Evolutionary conservation across 208 protist species (phyloP).

Genomic region (Crithidia thermophila): DNA sequence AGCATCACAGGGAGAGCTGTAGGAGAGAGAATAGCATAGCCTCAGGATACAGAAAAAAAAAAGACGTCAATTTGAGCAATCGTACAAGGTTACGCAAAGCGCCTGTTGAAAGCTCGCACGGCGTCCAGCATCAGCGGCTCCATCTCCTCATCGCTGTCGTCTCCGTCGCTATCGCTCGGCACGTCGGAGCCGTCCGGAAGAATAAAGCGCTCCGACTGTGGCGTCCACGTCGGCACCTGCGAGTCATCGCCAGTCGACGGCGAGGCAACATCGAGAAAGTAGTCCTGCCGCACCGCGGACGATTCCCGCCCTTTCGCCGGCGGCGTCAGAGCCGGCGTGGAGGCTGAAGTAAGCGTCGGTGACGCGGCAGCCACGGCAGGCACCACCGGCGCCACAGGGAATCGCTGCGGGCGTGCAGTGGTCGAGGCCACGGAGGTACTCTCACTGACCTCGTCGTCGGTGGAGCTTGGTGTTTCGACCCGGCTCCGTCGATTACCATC

Average conservation of each 20-base stretch:
- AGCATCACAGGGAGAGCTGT: too few species aligned
- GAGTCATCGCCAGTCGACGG: not conserved
- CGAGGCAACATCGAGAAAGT: conserved; percentile 1
- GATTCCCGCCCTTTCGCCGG: not conserved
- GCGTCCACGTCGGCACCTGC: not conserved
- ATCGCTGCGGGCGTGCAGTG: not conserved
- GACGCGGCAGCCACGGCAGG: not conserved
- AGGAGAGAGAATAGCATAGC: too few species aligned
- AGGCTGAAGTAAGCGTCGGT: not conserved
- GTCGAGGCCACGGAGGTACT: not conserved
- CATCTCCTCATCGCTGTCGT: not conserved
- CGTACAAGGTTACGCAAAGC: too few species aligned
- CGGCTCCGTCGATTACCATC: too few species aligned
- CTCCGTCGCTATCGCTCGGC: not conserved
- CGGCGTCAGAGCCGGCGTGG: not conserved
- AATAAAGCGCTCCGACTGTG: conserved; percentile 7
- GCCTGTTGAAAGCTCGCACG: not conserved
- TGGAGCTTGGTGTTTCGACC: too few species aligned
- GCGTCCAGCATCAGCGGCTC: conserved; percentile 18
- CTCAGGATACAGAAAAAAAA: too few species aligned
- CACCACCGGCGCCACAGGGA: not conserved
- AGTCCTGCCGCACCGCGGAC: conserved; percentile 2
- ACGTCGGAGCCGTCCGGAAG: not conserved
- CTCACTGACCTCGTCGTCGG: not conserved
- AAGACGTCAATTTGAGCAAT: too few species aligned